A percentile compares a stretch with the other conserved stretches of the same genome.
phyloP scores from a whole-genome alignment of 2,329 filamentous ascomycete genomes.

The Trichoderma sp. region DNA sequence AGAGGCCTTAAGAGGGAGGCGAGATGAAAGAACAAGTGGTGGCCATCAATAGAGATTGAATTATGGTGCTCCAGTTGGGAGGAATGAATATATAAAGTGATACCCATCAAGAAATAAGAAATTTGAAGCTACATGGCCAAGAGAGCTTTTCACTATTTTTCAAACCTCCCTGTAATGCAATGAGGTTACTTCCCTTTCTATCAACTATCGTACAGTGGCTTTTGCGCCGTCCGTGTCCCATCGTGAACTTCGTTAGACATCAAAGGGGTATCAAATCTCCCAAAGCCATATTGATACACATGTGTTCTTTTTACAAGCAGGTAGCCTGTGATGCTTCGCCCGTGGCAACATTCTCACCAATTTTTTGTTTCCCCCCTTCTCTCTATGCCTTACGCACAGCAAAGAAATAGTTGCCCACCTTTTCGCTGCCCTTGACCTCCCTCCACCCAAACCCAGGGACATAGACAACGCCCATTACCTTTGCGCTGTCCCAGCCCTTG shows the following conservation, averaged over 20 bases:
- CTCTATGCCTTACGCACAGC: conserved; percentile 57
- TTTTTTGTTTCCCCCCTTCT: too few relatives aligned
- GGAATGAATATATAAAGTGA: conserved; percentile 1
- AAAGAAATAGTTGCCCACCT: conserved; percentile 94
- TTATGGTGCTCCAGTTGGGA: neutral
- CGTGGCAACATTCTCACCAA: neutral
- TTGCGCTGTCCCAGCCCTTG: conserved; percentile 57
- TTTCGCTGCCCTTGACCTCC: conserved; percentile 75
- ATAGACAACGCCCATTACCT: conserved; percentile 80
- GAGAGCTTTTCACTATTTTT: neutral
- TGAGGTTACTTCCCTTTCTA: neutral
- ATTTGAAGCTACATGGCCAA: neutral
- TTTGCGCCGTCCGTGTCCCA: neutral
- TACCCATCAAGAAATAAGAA: conserved; percentile 16
- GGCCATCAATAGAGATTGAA: too few relatives aligned
- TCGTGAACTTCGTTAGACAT: neutral
- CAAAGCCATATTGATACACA: conserved; percentile 9
- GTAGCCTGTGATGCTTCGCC: neutral
- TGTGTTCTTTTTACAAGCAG: neutral
- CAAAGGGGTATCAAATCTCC: conserved; percentile 8
- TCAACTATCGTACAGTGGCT: conserved; percentile 3
- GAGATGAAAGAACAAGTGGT: neutral
- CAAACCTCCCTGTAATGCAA: neutral
- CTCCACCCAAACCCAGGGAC: conserved; percentile 89
- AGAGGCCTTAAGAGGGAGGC: conserved; percentile 27